These are phyloP conservation scores for Clonostachys rosea DNA, from an alignment of 2,329 filamentous ascomycete species.

Conservation along the genomic window DNA sequence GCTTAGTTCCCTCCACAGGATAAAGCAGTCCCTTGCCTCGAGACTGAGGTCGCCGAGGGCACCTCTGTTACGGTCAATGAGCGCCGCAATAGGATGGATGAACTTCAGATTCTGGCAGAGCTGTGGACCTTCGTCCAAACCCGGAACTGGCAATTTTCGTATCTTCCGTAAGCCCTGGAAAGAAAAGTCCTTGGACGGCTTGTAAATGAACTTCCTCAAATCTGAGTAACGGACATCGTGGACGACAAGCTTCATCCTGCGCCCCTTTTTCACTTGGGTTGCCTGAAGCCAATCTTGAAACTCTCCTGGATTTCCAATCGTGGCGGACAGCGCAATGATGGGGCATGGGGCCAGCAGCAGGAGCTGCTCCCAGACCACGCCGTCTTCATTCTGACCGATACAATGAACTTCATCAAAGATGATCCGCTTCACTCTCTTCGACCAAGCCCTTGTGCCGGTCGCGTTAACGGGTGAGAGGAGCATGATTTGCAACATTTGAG, in stretches of 20 bases:
- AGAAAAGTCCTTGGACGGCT: slow-evolving; percentile 36
- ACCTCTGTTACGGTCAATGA: slow-evolving; percentile 48
- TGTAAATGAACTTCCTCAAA: slow-evolving; percentile 69
- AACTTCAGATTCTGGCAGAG: slow-evolving; percentile 45
- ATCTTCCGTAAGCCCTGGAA: slow-evolving; percentile 47
- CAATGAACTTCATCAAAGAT: slow-evolving; percentile 83
- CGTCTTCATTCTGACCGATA: slow-evolving; percentile 73
- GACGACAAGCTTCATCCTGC: slow-evolving; percentile 62
- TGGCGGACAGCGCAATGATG: slow-evolving; percentile 75
- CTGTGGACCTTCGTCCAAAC: slow-evolving; percentile 36
- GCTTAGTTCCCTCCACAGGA: slow-evolving; percentile 60
- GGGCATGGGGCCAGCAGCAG: slow-evolving; percentile 70
- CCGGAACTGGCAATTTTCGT: slow-evolving; percentile 33
- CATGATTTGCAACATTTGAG: slow-evolving; percentile 77
- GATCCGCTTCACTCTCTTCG: slow-evolving; percentile 64
- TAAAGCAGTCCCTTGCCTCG: slow-evolving; percentile 67
- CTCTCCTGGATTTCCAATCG: slow-evolving; percentile 69
- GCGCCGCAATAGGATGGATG: slow-evolving; percentile 61
- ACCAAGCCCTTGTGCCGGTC: slow-evolving; percentile 50
- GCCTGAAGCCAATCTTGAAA: slow-evolving; percentile 65
- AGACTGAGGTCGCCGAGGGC: slow-evolving; percentile 64
- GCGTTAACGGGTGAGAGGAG: slow-evolving; percentile 62
- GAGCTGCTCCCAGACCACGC: slow-evolving; percentile 74
- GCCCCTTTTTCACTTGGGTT: slow-evolving; percentile 59
- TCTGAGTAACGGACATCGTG: slow-evolving; percentile 71